Evolutionary conservation across 768 basidiomycete species (phyloP), one percentile per base, ranked within the genome.

Genomic region (Psilocybe subaeruginosa): DNA sequence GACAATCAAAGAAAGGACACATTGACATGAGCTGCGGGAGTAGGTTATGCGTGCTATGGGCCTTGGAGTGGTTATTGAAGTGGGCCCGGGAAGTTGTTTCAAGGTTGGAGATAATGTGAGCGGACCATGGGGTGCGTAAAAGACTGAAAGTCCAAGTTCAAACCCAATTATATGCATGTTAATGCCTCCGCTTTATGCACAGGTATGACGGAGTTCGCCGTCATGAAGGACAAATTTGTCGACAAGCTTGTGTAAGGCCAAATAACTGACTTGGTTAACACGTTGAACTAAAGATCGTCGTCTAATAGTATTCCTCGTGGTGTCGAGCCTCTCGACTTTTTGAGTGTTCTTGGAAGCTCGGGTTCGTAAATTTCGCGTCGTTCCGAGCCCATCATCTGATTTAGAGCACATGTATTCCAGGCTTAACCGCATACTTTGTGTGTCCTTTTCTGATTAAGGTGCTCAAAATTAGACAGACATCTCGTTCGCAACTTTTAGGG

Each of bases 381-480:
- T 17, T 14, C 11, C 14, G 14, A 43, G 9, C 12, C 14, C 8
- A 50, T 11, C 56, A 14, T 50, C 37, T 11, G 52, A 53, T 27
- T 60, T 27, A n/a, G 19, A 11, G 47, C 19, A 8, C 8, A 8
- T 16, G 8, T 12, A 49, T 23, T 62, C 16, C 68, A 91, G 92
- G 92, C 8, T 68, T 95, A 70, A 97, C 95, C 4, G 95, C 95
- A 4, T 97, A 95, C 73, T 93, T 95, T 64, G 94, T 94, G 68
- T 58, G 86, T 49, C 12, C 30, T 33, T 46, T 14, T 55, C 8
- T 23, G 23, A 23, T 2, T 23, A 23, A 23, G 23, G 23, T 23
- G 23, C 23, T 23, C 23, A 23, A 23, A 23, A n/a, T 37, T 8
- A 23, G 45, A 53, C 48, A 54, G 53, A 51, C 50, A 27, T 19